Base-by-base conservation (phyloP, 2,329 filamentous ascomycete species). In the Calonectria henricotiae region DNA sequence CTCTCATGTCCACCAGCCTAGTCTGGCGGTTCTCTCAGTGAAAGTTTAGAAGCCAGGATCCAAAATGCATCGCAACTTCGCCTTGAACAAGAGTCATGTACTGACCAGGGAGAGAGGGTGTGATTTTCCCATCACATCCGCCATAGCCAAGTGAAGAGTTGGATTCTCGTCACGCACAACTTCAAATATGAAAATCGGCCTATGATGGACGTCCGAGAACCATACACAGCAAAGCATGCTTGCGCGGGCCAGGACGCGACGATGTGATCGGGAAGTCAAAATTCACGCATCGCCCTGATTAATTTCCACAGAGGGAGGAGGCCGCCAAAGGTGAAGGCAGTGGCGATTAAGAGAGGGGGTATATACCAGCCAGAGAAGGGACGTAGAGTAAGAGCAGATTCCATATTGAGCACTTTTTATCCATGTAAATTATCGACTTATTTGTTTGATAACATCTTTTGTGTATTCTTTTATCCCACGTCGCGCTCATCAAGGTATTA, bases 281-380 rank as follows among this genome's bases (percentile, higher is more conserved):
- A 80, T 67, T 80, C 79, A 27, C 73, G 71, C 44, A 83, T 82
- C 13, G 80, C 80, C 30, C 72, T 75, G 25, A 74, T 63, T 2
- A 80, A 74, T 62, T 79, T 78, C 72, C 75, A 80, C 41, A 83
- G 72, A 15, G 81, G 82, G 7, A 81, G 75, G 39, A 81, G 70
- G 13, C 80, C 80, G 25, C 80, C 80, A 55, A 82, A 73, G 4
- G 77, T 80, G 20, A 77, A 76, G 9, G 76, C 71, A 23, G 77
- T 79, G 23, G 78, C 80, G 20, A 81, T 68, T 2, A 79, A 77
- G 13, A 79, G 55, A 8, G 75, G 71, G 1, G 77, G 77, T 44
- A 77, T 74, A 55, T 81, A 79, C 72, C 73, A 76, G 5, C 69
- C 67, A 11, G 74, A 70, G 41, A 76, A 73, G 13, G 61, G 41